Evolutionary conservation across 495 filamentous ascomycete genomes (phyloP), one percentile per base, ranked within the genome.

Genomic region (Penicillium subrubescens): DNA sequence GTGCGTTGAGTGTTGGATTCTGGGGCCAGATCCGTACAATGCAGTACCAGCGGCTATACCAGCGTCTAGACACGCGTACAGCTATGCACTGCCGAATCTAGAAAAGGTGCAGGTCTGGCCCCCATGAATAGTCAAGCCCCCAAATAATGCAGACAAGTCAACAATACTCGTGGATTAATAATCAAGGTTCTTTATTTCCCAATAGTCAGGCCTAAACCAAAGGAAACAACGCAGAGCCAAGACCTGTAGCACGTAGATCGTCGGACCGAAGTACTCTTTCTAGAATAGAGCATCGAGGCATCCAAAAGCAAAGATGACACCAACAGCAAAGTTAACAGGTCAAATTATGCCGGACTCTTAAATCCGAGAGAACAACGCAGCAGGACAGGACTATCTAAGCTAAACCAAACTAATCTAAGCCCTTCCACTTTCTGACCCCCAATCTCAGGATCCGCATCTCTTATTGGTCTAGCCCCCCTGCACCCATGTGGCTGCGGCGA

Each of bases 401-500:
- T n/a, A 50, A n/a, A 2, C 46, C 12, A 14, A n/a, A 50, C 12
- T 31, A 25, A 7, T 5, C 3, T 17, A 31, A 52, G 48, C 48
- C 48, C 25, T 52, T 31, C 14, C 48, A 12, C 25, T 12, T 23
- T 15, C 11, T 6, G 15, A 23, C 23, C 48, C 48, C 48, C 25
- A 8, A 31, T 3, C 14, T 31, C 3, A 8, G 25, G 0, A 2
- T 31, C 15, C 5, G 25, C 15, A 25, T 19, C 31, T 34, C 15
- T n/a, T 17, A 54, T 34, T 34, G 51, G 51, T 54, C 51, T 31
- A 8, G 17, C 11, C 19, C 53, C 44, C 62, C 27, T 64, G 55
- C 56, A 19, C 53, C 62, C 62, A 64, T 64, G 62, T 64, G 62
- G 62, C 51, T 43, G 62, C 62, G 56, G 55, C 61, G 48, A 52